A percentile compares a stretch with the other conserved stretches of the same genome.
Evolutionary conservation across 1,284 basidiomycete species (phyloP).

Genomic region (Cutaneotrichosporon mucoides): DNA sequence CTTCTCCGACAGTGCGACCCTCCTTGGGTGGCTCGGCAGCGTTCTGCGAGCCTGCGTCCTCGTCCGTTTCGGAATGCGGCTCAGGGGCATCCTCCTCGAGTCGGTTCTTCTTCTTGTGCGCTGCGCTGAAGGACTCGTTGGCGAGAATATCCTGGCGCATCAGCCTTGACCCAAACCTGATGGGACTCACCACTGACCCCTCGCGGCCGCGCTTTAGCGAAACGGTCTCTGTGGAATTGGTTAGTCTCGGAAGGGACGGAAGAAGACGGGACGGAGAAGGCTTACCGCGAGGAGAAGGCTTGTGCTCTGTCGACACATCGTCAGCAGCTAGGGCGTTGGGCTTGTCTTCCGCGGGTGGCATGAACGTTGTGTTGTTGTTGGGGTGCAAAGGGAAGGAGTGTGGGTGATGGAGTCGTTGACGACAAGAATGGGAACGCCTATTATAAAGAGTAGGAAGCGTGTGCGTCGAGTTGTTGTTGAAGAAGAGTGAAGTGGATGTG

Average conservation of each 20-base stretch:
- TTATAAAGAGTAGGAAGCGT: too few species aligned
- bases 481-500: too few species aligned
- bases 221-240: conserved; percentile 16
- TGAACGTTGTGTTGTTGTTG: not conserved
- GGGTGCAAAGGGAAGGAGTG: too few species aligned
- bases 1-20: conserved; percentile 38
- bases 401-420: too few species aligned
- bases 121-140: conserved; percentile 12
- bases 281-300: conserved; percentile 8
- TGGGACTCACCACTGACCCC: conserved; percentile 37
- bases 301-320: conserved; percentile 3
- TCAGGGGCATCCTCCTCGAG: conserved; percentile 14
- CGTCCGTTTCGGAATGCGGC: conserved; percentile 9
- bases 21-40: conserved; percentile 4
- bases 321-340: conserved; percentile 5
- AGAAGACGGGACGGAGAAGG: too few species aligned
- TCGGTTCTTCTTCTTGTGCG: conserved; percentile 47
- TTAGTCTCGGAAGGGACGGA: not conserved
- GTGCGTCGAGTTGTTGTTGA: too few species aligned
- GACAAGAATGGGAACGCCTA: too few species aligned
- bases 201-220: conserved; percentile 45
- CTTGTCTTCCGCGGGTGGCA: conserved; percentile 6
- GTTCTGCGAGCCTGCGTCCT: not conserved
- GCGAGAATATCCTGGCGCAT: conserved; percentile 22
- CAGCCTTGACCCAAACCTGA: not conserved